Evolutionary conservation across 2,329 filamentous ascomycete genomes (phyloP).

Genomic region (Fusarium subtropicale): DNA sequence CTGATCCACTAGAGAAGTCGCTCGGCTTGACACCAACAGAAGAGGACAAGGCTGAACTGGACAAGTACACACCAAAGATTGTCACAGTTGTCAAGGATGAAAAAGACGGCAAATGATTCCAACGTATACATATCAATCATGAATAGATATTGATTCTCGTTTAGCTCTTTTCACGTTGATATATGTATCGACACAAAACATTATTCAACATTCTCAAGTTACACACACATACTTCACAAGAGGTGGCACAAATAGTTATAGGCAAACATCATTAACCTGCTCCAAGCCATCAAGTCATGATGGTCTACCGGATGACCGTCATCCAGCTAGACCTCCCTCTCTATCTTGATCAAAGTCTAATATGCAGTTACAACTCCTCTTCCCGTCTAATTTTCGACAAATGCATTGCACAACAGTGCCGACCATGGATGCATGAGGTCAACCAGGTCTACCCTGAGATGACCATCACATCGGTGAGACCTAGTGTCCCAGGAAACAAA

Average conservation of each 20-base stretch:
- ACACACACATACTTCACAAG: slow-evolving; percentile 15
- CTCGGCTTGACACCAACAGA: slow-evolving; percentile 79
- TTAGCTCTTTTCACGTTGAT: neutral
- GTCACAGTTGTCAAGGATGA: slow-evolving; percentile 64
- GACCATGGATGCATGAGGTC: slow-evolving; percentile 48
- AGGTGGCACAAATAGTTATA: slow-evolving; percentile 33
- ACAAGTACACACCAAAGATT: slow-evolving; percentile 71
- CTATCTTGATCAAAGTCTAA: slow-evolving; percentile 57
- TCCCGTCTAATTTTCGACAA: slow-evolving; percentile 53
- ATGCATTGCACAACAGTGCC: slow-evolving; percentile 52
- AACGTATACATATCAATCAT: neutral
- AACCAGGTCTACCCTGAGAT: slow-evolving; percentile 38
- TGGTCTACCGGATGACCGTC: slow-evolving; percentile 47
- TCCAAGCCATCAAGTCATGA: slow-evolving; percentile 53
- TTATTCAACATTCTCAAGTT: neutral
- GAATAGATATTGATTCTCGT: no score
- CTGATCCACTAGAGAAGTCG: slow-evolving; percentile 78
- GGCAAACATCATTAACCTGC: slow-evolving; percentile 52
- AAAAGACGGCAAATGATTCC: slow-evolving; percentile 17
- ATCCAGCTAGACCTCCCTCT: slow-evolving; percentile 49
- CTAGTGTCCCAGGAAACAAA: slow-evolving; percentile 42
- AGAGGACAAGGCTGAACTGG: slow-evolving; percentile 76
- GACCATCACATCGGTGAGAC: slow-evolving; percentile 38
- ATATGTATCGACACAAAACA: neutral
- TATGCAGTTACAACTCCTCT: slow-evolving; percentile 54